Evolutionary conservation across 805 yeast species (phyloP), one percentile per base, ranked within the genome.

Genomic region (Jamesozyma piceae): DNA sequence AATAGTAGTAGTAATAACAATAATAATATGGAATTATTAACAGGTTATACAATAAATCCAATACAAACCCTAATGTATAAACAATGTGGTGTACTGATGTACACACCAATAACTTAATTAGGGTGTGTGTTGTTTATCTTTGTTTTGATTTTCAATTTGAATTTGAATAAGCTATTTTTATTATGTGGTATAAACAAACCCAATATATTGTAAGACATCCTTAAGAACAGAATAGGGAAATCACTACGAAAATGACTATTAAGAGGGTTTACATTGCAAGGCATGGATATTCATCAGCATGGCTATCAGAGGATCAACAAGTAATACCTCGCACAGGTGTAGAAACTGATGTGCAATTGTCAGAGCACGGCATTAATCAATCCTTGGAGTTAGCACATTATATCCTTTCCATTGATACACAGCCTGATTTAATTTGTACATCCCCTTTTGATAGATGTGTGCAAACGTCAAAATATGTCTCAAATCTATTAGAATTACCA

Each of bases 361-460:
- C 97, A 0, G 77, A 77, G 2, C 95, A 86, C 57, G 98, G 97
- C 3, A 80, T 77, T 2, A 81, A 78, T 10, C 97, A 92, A 64
- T 94, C 97, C 0, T 68, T 74, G 32, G 92, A 92, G 55, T 65
- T 92, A 48, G 88, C 84, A 0, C 71, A 65, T 21, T 81, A 72
- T 55, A 54, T 89, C 15, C 51, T 73, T 15, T 68, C 75, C 0
- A 55, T 64, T 13, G 58, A 62, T 5, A 80, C 82, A 3, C 73
- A 72, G 43, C 94, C 95, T 2, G 79, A 82, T 46, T 63, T 82
- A 45, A 72, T 92, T 10, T 72, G 87, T 48, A 64, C 82, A 0
- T 82, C 95, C 15, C 97, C 97, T 0, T 89, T 88, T 60, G 88
- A 85, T 59, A 69, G 97, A 45, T 92, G 97, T 60, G 67, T 88